Evolutionary conservation across 1,139 yeast species (phyloP).

Genomic region (Sugiyamaella xylanicola): DNA sequence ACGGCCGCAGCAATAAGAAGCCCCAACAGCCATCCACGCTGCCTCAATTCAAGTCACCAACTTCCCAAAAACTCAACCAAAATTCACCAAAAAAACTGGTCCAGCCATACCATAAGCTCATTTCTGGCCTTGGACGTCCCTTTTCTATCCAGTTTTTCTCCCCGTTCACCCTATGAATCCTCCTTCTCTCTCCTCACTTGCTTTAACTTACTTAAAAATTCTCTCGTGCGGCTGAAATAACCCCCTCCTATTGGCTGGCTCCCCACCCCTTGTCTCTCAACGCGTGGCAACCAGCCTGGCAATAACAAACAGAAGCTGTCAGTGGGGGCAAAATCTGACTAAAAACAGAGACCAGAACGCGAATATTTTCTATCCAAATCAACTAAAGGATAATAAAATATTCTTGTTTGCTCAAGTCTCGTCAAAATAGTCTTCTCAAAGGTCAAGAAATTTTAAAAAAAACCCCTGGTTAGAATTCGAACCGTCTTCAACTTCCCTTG

Average conservation of each 20-base stretch:
- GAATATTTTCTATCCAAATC: background rate
- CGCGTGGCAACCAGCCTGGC: slow-evolving; percentile 17
- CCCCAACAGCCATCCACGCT: no score
- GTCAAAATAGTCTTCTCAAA: background rate
- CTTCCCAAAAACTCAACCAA: no score
- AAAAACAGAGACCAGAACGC: background rate
- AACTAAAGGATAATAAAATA: background rate
- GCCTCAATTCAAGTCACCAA: no score
- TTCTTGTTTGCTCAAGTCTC: background rate
- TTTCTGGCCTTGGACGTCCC: no score
- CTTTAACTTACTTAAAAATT: slow-evolving; percentile 1
- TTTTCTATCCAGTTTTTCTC: no score
- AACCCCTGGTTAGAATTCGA: slow-evolving; percentile 9
- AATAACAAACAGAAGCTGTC: background rate
- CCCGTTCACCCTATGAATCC: no score
- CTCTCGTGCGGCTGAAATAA: slow-evolving; percentile 11
- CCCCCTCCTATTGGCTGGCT: slow-evolving; percentile 12
- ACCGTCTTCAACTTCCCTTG: slow-evolving; percentile 7
- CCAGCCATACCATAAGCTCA: no score
- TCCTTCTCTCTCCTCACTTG: background rate
- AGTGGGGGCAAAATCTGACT: slow-evolving; percentile 1
- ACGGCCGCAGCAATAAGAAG: no score
- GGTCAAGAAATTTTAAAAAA: slow-evolving; percentile 1
- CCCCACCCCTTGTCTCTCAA: slow-evolving; percentile 17
- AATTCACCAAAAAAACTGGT: no score